A percentile compares a stretch with the other conserved stretches of the same genome.
These are phyloP conservation scores for Tricholoma matsutake DNA, from an alignment of 768 basidiomycete genomes.

Conservation along the genomic window DNA sequence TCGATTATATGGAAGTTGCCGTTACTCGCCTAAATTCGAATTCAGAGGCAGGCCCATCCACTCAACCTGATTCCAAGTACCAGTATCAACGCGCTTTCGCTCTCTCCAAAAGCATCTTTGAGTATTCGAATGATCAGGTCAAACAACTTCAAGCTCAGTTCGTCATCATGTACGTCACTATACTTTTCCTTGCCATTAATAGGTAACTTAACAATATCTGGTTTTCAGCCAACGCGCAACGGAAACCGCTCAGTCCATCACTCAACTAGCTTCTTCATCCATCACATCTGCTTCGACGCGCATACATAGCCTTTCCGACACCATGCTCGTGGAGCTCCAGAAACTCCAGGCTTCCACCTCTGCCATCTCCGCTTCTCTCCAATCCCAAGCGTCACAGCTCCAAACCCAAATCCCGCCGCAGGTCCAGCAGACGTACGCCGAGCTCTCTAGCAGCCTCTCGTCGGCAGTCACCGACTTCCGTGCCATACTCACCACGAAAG, in stretches of 20 bases:
- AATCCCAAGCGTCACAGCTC: slow-evolving; percentile 34
- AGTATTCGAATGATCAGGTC: slow-evolving; percentile 68
- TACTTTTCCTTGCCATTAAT: not conserved
- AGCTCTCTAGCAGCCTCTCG: slow-evolving; percentile 43
- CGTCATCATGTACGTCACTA: slow-evolving; percentile 51
- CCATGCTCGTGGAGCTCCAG: slow-evolving; percentile 63
- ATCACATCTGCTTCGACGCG: slow-evolving; percentile 51
- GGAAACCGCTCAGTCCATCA: slow-evolving; percentile 63
- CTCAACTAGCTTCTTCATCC: slow-evolving; percentile 55
- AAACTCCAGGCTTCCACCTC: slow-evolving; percentile 61
- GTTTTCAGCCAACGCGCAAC: slow-evolving; percentile 60
- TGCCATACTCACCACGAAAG: slow-evolving; percentile 47
- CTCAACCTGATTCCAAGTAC: slow-evolving; percentile 54
- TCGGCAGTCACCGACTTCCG: slow-evolving; percentile 52
- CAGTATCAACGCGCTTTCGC: slow-evolving; percentile 76
- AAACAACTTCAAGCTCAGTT: slow-evolving; percentile 68
- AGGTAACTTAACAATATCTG: slow-evolving; percentile 7
- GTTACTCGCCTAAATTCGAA: slow-evolving; percentile 43
- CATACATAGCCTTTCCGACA: slow-evolving; percentile 59
- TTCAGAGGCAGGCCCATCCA: slow-evolving; percentile 44
- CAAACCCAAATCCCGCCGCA: slow-evolving; percentile 52
- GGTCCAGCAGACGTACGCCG: slow-evolving; percentile 55
- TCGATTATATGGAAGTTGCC: slow-evolving; percentile 66
- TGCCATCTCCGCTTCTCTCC: slow-evolving; percentile 43
- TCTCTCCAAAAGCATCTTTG: slow-evolving; percentile 60